Evolutionary conservation across 805 yeast genomes (phyloP).

Genomic region (Schwanniomyces vanrijiae): DNA sequence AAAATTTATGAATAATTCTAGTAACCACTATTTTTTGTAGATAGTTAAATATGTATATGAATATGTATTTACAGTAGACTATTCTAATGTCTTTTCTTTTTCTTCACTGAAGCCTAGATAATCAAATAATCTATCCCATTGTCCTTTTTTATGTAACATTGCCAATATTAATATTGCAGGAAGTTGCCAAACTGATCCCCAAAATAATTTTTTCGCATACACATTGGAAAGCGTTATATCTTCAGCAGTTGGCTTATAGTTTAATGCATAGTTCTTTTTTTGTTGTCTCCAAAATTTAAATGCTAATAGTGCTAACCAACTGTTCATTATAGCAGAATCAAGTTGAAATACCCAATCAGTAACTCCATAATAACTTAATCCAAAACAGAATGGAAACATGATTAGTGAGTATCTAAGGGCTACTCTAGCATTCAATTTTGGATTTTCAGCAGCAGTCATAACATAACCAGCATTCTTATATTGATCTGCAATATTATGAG

Average conservation of each 20-base stretch:
- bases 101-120: constrained; percentile 19
- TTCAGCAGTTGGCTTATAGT: constrained; percentile 46
- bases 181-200: constrained; percentile 93
- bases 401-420: constrained; percentile 85
- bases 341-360: constrained; percentile 78
- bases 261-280: constrained; percentile 50
- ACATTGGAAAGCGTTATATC: constrained; percentile 60
- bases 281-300: constrained; percentile 87
- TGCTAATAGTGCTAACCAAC: constrained; percentile 82
- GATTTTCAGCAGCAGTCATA: constrained; percentile 95
- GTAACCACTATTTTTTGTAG: too few species aligned
- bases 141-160: constrained; percentile 92
- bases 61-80: not conserved
- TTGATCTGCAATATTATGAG: constrained; percentile 85
- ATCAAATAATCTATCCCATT: constrained; percentile 69
- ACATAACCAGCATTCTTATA: constrained; percentile 92
- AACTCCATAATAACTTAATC: constrained; percentile 71
- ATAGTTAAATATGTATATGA: not conserved
- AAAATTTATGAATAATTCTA: too few species aligned
- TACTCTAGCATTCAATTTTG: constrained; percentile 88
- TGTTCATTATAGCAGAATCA: constrained; percentile 82
- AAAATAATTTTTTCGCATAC: constrained; percentile 82
- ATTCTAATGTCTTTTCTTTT: not conserved
- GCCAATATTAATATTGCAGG: constrained; percentile 89
- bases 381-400: constrained; percentile 92